Base-by-base conservation (phyloP, 2,329 filamentous ascomycete species). In the Alternaria sp. region DNA sequence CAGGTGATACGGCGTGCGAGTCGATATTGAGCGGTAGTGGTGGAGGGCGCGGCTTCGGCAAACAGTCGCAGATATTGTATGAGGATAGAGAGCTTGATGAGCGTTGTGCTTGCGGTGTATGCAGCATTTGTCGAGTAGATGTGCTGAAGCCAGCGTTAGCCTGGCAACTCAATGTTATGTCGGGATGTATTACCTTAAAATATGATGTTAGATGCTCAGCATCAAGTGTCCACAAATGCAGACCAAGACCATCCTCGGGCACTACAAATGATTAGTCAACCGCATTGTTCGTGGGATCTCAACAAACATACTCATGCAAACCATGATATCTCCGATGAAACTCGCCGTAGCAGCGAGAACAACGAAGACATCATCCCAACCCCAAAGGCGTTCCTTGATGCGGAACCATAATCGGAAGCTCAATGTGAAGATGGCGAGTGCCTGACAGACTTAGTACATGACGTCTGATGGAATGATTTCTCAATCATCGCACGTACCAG, bases 31-130 rank as follows among this genome's bases (percentile, higher is more conserved):
- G 55, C 5, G 3, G 61, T 61, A n/a, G 46, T 28, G 3, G 60
- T 66, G 10, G 62, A 65, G 1, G 64, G 55, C 10, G 71, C 59
- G 15, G 69, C 61, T 56, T 71, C 69, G 12, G 71, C 67, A 63
- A 79, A 80, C 9, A 81, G 68, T 12, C 79, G 77, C 15, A 76
- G 71, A 45, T 79, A 81, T 58, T 81, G 79, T 43, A 78, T 69
- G 4, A 81, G 71, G 20, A 81, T 76, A 2, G 79, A 70, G 18
- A 81, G 68, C 51, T 81, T 81, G 63, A 81, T 79, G 12, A 79
- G 74, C 4, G 76, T 71, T 1, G 79, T 73, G 20, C 73, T 75
- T 6, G 67, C 63, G 46, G 70, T 67, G 63, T 80, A 80, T 4
- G 71, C 65, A 8, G 67, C 49, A 37, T 79, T 80, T 21, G 73